Base-by-base conservation (phyloP, 1,139 yeast species). In the Kurtzmaniella quercitrusa region DNA sequence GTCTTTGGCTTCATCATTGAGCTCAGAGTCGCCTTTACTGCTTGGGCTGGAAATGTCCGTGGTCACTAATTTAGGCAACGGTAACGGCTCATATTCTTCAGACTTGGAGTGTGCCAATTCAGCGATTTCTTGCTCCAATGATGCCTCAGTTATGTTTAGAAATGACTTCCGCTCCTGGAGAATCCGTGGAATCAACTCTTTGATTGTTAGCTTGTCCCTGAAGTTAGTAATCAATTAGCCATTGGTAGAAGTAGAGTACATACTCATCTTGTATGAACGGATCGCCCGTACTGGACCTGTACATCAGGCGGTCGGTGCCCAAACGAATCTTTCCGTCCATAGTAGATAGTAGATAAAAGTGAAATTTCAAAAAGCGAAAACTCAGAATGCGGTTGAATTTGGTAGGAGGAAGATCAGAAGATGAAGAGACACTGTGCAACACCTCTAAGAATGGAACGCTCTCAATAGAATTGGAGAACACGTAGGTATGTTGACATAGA, bases 81-180 rank as follows among this genome's bases (percentile, higher is more conserved):
- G n/a, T 5, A 27, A 10, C 4, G 4, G 12, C 6, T 27, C 31
- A 27, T 6, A 27, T 10, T n/a, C 39, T 21, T 42, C 41, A 19
- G 27, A 19, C n/a, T 18, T 16, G 14, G 23, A 10, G 9, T 19
- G 19, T 19, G 15, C 38, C 38, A 36, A 36, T 5, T 50, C 50
- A 19, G 49, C 68, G 38, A 77, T 70, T 50, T 81, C 86, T 34
- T 65, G 62, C 39, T 60, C 51, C 15, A 86, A 62, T 1, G 71
- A 65, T 9, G 75, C 81, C 56, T 85, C 94, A 0, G 84, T 75
- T 15, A 86, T 61, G 42, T 74, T 66, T 12, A 69, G 54, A 46
- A 73, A 72, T 14, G 74, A 68, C 44, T 60, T 59, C 24, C 76
- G 56, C 49, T 72, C 75, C 14, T 55, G 46, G 38, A 73, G 56